A percentile compares a stretch with the other conserved stretches of the same genome.
Conservation (phyloP, 192 early-diverging fungal species). For the Gonapodya prolifera region DNA sequence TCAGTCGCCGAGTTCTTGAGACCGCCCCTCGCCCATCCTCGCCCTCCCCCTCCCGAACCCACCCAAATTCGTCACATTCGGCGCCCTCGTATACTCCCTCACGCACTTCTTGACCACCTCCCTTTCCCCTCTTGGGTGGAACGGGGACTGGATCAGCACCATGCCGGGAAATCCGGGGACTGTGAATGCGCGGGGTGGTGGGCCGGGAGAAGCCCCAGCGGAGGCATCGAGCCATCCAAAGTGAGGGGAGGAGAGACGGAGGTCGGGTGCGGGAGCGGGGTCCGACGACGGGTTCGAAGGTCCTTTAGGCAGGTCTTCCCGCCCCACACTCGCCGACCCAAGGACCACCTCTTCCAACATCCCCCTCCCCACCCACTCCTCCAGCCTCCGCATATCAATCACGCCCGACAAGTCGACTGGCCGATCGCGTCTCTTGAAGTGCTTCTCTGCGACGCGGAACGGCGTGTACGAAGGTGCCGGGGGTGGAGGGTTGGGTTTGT, state of each 20-base stretch:
- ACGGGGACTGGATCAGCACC: constrained; percentile 63
- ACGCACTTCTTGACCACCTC: constrained; percentile 58
- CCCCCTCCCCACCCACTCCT: not conserved
- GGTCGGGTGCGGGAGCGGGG: not conserved
- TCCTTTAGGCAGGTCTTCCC: not conserved
- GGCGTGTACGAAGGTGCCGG: constrained; percentile 22
- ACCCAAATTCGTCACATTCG: constrained; percentile 74
- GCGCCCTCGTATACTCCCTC: constrained; percentile 56
- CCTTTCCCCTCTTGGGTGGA: constrained; percentile 59
- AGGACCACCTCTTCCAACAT: not conserved
- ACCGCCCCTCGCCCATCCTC: no score
- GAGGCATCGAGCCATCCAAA: not conserved
- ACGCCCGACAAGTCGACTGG: constrained; percentile 3
- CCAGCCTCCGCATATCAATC: not conserved
- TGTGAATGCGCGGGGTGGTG: constrained; percentile 13
- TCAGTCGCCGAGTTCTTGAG: no score
- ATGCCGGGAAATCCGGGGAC: constrained; percentile 44
- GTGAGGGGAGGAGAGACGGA: not conserved
- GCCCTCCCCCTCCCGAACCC: no score
- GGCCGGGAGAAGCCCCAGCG: not conserved
- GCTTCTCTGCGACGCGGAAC: constrained; percentile 29
- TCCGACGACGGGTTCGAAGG: not conserved
- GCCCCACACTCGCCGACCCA: not conserved
- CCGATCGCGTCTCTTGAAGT: constrained; percentile 22
- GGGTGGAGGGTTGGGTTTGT: not conserved